Conservation (phyloP, 73 alveolate genomes). For the Vitrella brassicaformis region DNA sequence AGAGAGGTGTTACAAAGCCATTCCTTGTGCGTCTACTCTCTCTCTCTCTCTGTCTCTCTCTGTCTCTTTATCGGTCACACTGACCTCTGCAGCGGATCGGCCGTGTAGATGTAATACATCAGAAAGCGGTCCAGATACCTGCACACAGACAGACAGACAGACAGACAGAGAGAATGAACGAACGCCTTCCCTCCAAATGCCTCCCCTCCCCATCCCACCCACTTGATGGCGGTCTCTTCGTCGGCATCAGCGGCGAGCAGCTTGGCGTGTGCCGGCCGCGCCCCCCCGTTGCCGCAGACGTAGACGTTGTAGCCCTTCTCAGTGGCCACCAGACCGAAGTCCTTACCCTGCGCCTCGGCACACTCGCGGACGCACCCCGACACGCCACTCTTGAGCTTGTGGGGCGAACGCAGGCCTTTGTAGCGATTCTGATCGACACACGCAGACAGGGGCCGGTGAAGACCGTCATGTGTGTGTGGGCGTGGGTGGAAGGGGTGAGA, state of each 20-base stretch:
- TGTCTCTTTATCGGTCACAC: too few species aligned
- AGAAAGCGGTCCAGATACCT: neutral
- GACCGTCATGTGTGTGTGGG: too few species aligned
- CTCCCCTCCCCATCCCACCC: neutral
- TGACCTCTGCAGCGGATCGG: neutral
- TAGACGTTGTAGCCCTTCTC: neutral
- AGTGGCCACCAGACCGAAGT: slow-evolving; percentile 17
- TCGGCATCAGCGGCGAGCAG: neutral
- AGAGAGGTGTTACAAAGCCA: too few species aligned
- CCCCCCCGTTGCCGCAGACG: neutral
- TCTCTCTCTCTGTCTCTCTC: too few species aligned
- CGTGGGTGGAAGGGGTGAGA: too few species aligned
- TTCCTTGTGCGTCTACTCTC: too few species aligned
- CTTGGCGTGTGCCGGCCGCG: neutral
- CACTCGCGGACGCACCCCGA: slow-evolving; percentile 26
- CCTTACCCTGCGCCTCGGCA: slow-evolving; percentile 30
- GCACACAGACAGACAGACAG: neutral
- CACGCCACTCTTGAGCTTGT: slow-evolving; percentile 18
- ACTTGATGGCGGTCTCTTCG: neutral
- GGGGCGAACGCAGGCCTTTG: slow-evolving; percentile 22
- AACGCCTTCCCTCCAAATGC: too few species aligned
- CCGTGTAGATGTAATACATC: slow-evolving; percentile 1
- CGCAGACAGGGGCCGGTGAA: too few species aligned
- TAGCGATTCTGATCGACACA: too few species aligned
- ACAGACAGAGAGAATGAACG: neutral